phyloP scores from a whole-genome alignment of 2,329 filamentous ascomycete genomes.

The Aspergillus sp. region DNA sequence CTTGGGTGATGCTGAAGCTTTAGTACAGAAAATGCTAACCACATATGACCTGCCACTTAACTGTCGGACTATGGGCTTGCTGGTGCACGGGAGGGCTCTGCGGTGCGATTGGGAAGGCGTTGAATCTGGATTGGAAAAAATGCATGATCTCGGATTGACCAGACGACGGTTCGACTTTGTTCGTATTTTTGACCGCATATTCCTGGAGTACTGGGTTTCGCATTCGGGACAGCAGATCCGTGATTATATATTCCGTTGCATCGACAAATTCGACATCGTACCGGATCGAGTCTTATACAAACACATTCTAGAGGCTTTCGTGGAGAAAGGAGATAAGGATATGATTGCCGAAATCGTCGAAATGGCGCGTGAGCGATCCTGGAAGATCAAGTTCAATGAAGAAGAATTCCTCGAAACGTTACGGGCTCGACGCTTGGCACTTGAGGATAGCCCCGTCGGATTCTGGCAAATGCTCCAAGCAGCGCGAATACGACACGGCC shows the following conservation, averaged over 20 bases:
- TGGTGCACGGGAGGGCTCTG: constrained; percentile 32
- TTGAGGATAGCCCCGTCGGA: constrained; percentile 29
- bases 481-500: constrained; percentile 26
- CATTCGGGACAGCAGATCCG: constrained; percentile 28
- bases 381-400: constrained; percentile 27
- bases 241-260: constrained; percentile 30
- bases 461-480: constrained; percentile 37
- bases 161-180: constrained; percentile 22
- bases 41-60: constrained; percentile 23
- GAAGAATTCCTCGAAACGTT: constrained; percentile 26
- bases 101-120: constrained; percentile 36
- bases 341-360: constrained; percentile 26
- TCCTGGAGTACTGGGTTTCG: constrained; percentile 35
- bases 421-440: constrained; percentile 26
- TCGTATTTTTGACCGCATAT: constrained; percentile 33
- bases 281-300: constrained; percentile 34
- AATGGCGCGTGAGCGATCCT: constrained; percentile 24
- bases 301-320: constrained; percentile 34
- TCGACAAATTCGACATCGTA: constrained; percentile 30
- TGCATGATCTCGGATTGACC: constrained; percentile 29
- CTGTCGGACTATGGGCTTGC: constrained; percentile 30
- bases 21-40: constrained; percentile 29
- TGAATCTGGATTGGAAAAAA: constrained; percentile 29
- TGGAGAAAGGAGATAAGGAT: constrained; percentile 31
- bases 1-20: constrained; percentile 26